phyloP scores from a whole-genome alignment of 352 stramenopile genomes.

The Aphanomyces cochlioides region DNA sequence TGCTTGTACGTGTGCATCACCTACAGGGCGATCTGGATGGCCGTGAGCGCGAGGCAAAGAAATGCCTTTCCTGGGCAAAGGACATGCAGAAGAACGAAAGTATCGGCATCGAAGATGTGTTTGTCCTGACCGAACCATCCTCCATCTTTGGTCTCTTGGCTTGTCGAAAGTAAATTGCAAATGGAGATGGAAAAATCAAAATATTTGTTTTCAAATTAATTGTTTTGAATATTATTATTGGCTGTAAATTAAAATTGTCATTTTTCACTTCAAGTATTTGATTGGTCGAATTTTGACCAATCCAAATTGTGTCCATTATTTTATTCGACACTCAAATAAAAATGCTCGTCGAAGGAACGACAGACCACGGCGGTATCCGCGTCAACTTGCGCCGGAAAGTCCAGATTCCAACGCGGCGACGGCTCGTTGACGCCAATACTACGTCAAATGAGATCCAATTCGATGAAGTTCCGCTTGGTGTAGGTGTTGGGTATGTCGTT shows the following conservation, averaged over 20 bases:
- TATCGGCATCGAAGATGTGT: neutral
- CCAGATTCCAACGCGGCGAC: neutral
- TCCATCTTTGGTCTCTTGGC: neutral
- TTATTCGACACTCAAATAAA: too few relatives aligned
- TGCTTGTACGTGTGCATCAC: conserved; percentile 11
- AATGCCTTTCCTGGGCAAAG: neutral
- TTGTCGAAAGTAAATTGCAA: too few relatives aligned
- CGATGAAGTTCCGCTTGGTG: conserved; percentile 59
- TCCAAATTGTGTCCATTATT: too few relatives aligned
- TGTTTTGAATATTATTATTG: too few relatives aligned
- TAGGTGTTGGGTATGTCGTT: conserved; percentile 54
- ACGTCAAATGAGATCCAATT: conserved; percentile 40
- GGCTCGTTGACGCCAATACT: neutral
- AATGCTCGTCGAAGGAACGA: neutral
- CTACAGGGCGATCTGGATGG: neutral
- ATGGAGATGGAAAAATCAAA: too few relatives aligned
- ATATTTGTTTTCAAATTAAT: too few relatives aligned
- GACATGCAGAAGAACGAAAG: neutral
- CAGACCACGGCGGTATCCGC: conserved; percentile 8
- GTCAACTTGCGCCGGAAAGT: conserved; percentile 12
- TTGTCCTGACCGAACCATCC: neutral
- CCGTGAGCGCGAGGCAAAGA: neutral
- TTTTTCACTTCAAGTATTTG: too few relatives aligned
- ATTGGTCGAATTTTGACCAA: too few relatives aligned
- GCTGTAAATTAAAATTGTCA: too few relatives aligned